Evolutionary conservation across 352 stramenopile species (phyloP).

Genomic region (Globisporangium rhizosaccharum): DNA sequence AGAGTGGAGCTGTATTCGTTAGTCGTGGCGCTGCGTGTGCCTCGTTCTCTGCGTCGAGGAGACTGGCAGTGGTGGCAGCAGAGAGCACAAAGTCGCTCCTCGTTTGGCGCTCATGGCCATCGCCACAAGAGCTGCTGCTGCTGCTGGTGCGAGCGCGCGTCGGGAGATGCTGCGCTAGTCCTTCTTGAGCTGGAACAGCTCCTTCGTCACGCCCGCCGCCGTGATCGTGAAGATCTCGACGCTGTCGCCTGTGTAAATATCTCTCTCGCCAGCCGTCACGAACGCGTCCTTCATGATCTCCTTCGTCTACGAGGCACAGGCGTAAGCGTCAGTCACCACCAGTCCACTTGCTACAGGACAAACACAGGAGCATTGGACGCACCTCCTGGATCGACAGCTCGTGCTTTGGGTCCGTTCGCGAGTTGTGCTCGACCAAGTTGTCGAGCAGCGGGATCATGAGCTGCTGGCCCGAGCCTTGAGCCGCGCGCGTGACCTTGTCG

Average conservation of each 20-base stretch:
- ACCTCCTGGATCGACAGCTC: constrained; percentile 89
- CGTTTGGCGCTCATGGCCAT: too few relatives aligned
- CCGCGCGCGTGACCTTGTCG: constrained; percentile 68
- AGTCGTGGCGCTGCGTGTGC: too few relatives aligned
- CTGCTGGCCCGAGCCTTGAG: constrained; percentile 90
- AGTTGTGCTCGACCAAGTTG: constrained; percentile 93
- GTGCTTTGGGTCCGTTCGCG: constrained; percentile 90
- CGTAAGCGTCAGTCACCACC: neutral
- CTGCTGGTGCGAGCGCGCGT: neutral
- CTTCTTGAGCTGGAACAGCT: constrained; percentile 94
- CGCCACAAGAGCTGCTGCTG: too few relatives aligned
- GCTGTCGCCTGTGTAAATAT: constrained; percentile 99
- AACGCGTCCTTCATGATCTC: constrained; percentile 99
- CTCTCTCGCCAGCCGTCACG: constrained; percentile 96
- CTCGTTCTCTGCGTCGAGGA: too few relatives aligned
- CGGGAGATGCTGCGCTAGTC: constrained; percentile 65
- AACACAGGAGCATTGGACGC: neutral
- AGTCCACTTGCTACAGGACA: neutral
- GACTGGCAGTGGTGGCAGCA: too few relatives aligned
- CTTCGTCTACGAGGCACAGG: constrained; percentile 61
- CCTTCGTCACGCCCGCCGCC: constrained; percentile 86
- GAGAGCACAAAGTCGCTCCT: too few relatives aligned
- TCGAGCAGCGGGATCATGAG: constrained; percentile 98
- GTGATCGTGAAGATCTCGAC: constrained; percentile 98
- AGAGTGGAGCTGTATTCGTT: too few relatives aligned